Base-by-base conservation (phyloP, 768 basidiomycete species). In the Calocera viscosa region DNA sequence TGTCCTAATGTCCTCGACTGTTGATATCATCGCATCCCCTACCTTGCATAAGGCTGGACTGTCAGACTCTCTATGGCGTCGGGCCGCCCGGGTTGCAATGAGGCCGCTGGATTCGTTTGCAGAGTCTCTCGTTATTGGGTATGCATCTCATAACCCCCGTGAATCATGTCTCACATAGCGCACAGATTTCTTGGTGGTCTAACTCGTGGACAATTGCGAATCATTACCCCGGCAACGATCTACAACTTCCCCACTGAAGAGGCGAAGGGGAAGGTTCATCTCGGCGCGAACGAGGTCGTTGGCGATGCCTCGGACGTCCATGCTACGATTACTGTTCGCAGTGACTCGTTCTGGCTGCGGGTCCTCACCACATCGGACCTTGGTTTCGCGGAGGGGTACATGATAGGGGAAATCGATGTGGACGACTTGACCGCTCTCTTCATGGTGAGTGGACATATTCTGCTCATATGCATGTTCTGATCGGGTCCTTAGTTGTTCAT, bases 321-420 rank as follows among this genome's bases (percentile, higher is more conserved):
- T 2, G 71, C 69, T 2, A 68, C 66, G 24, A 64, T 72, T 22
- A 41, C 41, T 30, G 69, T 72, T 35, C 49, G 67, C 19, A 68
- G 64, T 26, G 66, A 67, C 22, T 63, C 33, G 7, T 77, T 77
- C 63, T 77, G 75, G 75, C 66, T 77, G 22, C 68, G 76, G 24
- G 68, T 77, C n/a, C 72, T 75, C 28, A 69, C 72, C 8, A 83
- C 85, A 79, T 80, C 84, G 26, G 87, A 89, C 72, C 76, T 90
- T 49, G 89, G 87, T 1, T 89, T 90, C 70, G 80, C 85, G 2
- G 89, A 90, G 74, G 84, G 85, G 0, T 89, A 85, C 75, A 90
- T 91, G 89, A 85, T 84, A 66, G 87, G 88, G 7, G 88, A 90
- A 49, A 83, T 88, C 32, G 83, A 86, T 69, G 84, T 84, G 65